Percentiles rank a stretch among this genome's conserved stretches.
phyloP scores from a whole-genome alignment of 177 flowering plant species.

The Vitis hybrid region DNA sequence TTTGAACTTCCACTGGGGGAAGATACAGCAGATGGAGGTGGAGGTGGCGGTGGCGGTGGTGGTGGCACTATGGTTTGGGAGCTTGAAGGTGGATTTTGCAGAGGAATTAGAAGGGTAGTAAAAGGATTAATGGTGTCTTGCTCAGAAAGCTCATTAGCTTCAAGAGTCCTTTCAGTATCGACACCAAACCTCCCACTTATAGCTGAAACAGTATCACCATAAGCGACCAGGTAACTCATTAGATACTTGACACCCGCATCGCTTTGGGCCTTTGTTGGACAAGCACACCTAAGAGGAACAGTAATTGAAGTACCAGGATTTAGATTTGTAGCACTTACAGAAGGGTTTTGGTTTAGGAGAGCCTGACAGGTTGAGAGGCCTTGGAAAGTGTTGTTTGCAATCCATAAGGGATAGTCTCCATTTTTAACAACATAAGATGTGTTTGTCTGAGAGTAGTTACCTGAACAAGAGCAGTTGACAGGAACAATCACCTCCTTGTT shows the following conservation, averaged over 20 bases:
- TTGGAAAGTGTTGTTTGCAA: constrained; percentile 68
- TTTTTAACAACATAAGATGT: constrained; percentile 8
- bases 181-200: constrained; percentile 53
- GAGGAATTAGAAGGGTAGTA: constrained; percentile 73
- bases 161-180: constrained; percentile 29
- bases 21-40: background rate
- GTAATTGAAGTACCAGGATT: constrained; percentile 33
- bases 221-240: constrained; percentile 46
- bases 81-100: constrained; percentile 50
- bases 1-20: constrained; percentile 20
- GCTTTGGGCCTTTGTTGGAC: constrained; percentile 69
- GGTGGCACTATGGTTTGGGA: constrained; percentile 27
- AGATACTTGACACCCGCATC: constrained; percentile 54
- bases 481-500: constrained; percentile 16
- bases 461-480: constrained; percentile 24
- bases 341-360: constrained; percentile 35
- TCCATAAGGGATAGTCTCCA: background rate
- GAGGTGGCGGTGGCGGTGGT: constrained; percentile 22
- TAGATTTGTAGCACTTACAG: constrained; percentile 9
- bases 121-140: constrained; percentile 34
- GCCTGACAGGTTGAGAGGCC: constrained; percentile 81
- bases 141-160: constrained; percentile 57
- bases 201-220: constrained; percentile 33
- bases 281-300: constrained; percentile 88
- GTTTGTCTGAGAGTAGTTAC: constrained; percentile 22